Evolutionary conservation across 345 rosid genomes (phyloP).

Genomic region (Nephelium lappaceum): DNA sequence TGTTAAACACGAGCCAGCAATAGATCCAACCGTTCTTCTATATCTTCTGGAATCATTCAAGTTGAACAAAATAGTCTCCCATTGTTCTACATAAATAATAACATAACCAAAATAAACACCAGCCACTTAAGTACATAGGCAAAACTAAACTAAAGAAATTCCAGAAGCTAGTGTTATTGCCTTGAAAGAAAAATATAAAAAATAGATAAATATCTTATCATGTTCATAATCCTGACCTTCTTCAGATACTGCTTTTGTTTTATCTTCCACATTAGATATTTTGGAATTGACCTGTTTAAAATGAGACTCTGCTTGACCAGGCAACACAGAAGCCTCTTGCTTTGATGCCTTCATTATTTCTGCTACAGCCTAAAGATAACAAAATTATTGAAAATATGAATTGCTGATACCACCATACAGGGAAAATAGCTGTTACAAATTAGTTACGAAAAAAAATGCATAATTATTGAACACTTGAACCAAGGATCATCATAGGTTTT

Average conservation of each 20-base stretch:
- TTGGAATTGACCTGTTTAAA: constrained; percentile 46
- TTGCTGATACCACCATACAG: not conserved
- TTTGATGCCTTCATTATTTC: constrained; percentile 78
- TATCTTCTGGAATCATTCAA: constrained; percentile 71
- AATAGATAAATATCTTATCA: not conserved
- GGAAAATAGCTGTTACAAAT: not conserved
- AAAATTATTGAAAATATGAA: constrained; percentile 11
- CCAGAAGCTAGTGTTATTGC: not conserved
- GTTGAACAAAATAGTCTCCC: constrained; percentile 63
- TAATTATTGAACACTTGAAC: not conserved
- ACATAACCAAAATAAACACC: constrained; percentile 13
- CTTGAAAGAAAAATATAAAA: not conserved
- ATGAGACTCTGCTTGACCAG: constrained; percentile 51
- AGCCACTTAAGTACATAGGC: not conserved
- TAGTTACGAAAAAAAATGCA: not conserved
- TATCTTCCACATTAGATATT: constrained; percentile 38
- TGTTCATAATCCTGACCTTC: constrained; percentile 32
- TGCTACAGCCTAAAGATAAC: constrained; percentile 62
- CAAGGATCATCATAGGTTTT: not conserved
- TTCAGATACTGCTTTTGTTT: constrained; percentile 22
- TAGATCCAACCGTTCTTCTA: constrained; percentile 81
- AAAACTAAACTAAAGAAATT: not conserved
- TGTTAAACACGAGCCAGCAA: constrained; percentile 74
- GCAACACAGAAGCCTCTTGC: constrained; percentile 68
- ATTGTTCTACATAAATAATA: constrained; percentile 45